Evolutionary conservation across 495 filamentous ascomycete genomes (phyloP), one percentile per base, ranked within the genome.

Genomic region (Trichoderma erinaceum): DNA sequence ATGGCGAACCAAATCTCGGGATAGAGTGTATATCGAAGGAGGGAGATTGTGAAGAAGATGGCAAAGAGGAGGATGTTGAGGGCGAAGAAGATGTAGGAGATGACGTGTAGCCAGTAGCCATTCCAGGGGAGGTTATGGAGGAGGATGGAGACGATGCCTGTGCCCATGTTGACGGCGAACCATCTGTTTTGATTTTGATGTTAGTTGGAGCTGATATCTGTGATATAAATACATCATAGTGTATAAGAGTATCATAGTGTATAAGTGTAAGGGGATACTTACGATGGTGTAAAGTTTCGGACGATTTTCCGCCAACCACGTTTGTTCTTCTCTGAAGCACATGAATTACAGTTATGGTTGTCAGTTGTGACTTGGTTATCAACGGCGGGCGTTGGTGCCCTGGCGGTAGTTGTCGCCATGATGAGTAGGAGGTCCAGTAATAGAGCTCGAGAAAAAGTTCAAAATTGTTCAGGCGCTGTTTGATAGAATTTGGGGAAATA

Each of bases 161-260:
- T 90, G 41, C 87, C 85, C 87, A 90, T 89, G 18, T 74, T 89
- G 44, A 87, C 79, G 5, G 77, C 68, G 71, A 83, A 85, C 83
- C 82, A 84, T 69, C 78, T 80, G 41, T 29, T 46, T 50, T 4
- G 63, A 0, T 6, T 44, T 16, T n/a, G 29, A 25, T 50, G n/a
- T 46, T 18, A 64, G 18, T 35, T 12, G 8, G 15, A 10, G 63
- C 18, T 23, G 29, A 0, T 2, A 23, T 44, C 1, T 25, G 0
- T 41, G 46, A 65, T 52, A 4, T 16, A 29, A 4, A 29, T 29
- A 64, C 8, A 41, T 18, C 23, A 1, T 11, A 35, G 56, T 43
- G 16, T 46, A 46, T 43, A 35, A 35, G 11, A 4, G 13, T 46
- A 4, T 46, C 1, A 52, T 11, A 11, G n/a, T 5, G 48, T 21